A percentile compares a stretch with the other conserved stretches of the same genome.
These are phyloP conservation scores for Epichloe gansuensis DNA, from an alignment of 2,329 filamentous ascomycete species.

Conservation along the genomic window DNA sequence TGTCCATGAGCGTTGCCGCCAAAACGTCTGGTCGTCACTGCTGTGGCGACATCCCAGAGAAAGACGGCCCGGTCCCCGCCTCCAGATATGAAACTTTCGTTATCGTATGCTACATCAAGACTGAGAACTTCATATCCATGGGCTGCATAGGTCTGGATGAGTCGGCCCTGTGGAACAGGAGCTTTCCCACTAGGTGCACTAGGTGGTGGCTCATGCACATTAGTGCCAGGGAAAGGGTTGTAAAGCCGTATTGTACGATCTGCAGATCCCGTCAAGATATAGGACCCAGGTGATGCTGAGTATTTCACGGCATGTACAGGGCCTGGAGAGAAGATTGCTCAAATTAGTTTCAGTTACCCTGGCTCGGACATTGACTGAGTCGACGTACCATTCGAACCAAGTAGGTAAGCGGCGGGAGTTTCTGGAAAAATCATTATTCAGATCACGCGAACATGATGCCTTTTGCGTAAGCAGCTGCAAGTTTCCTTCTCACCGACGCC, in stretches of 20 bases:
- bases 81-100: constrained; percentile 72
- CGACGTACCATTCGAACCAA: constrained; percentile 44
- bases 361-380: background rate
- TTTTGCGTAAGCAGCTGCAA: background rate
- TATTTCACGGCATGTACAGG: constrained; percentile 63
- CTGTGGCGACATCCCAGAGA: constrained; percentile 84
- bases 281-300: constrained; percentile 59
- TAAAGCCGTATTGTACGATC: constrained; percentile 80
- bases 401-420: constrained; percentile 40
- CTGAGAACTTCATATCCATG: constrained; percentile 90
- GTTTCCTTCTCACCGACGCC: too few relatives aligned
- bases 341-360: background rate
- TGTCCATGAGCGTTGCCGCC: constrained; percentile 50
- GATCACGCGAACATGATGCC: background rate
- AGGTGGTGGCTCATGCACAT: constrained; percentile 16
- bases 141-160: constrained; percentile 79
- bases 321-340: constrained; percentile 28
- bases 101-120: constrained; percentile 61
- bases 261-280: constrained; percentile 73
- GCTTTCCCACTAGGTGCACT: constrained; percentile 16
- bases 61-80: constrained; percentile 89
- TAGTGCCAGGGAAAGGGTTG: constrained; percentile 52
- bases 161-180: constrained; percentile 35
- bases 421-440: constrained; percentile 32
- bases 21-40: constrained; percentile 66